Base-by-base conservation (phyloP, 805 yeast genomes). In the Saccharomycopsis guyanensis region DNA sequence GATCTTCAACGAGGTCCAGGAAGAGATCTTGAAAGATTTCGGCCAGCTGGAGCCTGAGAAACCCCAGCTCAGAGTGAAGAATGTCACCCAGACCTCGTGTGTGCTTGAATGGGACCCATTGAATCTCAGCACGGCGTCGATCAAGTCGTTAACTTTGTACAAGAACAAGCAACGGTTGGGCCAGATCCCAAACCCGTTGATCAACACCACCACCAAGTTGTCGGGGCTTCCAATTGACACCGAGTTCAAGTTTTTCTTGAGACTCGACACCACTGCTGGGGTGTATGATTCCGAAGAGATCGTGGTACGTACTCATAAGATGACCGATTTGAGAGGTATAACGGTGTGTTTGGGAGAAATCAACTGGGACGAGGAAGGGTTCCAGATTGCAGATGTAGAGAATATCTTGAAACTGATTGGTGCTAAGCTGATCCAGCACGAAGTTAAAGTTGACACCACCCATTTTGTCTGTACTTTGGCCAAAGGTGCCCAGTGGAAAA, bases 321-420 rank as follows among this genome's bases (percentile, higher is more conserved):
- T 91, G 97, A 88, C 96, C 0, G 97, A 93, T 64, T 71, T 93
- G 56, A 74, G 86, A 2, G 98, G 98, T 50, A 87, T 93, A 47
- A 87, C 91, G 0, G 83, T 86, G 1, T 91, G 97, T 63, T 61
- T 88, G 44, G 97, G 98, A 34, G 83, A 84, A 39, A 71, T 89
- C 49, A 80, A 78, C 51, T 68, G 73, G 37, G 68, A 70, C 43
- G 79, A 80, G 39, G 67, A 68, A 32, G 62, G 62, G 4, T 65
- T 78, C 34, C 60, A 72, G 4, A 59, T 60, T 18, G 64, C 62
- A 6, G 94, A 86, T 52, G 75, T 93, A 48, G 76, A 75, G 49
- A 70, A 68, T 5, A 69, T 86, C 1, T 72, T 87, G 57, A 55
- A 60, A 23, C 72, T 73, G n/a, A 83, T 93, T 58, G 94, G 94